Evolutionary conservation across 257 asterid species (phyloP), one percentile per base, ranked within the genome.

Genomic region (Nicotiana noctiflora): DNA sequence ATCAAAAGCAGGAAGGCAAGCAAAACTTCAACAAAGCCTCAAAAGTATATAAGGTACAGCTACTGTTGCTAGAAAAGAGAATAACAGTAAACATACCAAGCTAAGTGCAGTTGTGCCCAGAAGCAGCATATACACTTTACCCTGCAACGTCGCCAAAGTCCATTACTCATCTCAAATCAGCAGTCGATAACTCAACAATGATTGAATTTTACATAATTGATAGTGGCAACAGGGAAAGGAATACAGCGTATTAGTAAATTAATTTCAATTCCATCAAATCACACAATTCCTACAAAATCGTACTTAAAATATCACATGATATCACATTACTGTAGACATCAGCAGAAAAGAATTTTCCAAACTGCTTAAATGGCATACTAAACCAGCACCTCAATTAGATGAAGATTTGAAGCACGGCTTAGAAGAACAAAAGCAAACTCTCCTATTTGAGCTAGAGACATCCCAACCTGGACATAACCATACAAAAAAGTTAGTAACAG

Each of bases 381-480:
- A 72, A 46, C 29, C 65, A 12, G 46, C 56, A 92, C 97, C 98
- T 92, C 94, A 66, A 93, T 88, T 79, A 92, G 89, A 91, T 92
- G 93, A 85, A 87, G 91, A 82, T 92, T 89, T 85, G 98, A 91
- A 6, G 98, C 98, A 8, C 95, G 95, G 79, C 98, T 89, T 76
- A 91, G 93, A 86, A 93, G 95, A 79, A 93, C 97, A 83, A 93
- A 93, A 70, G 97, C 97, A 83, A 93, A 93, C 87, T 93, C 97
- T 78, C 98, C 98, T 81, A 93, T 93, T 85, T 93, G 98, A 19
- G 98, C 97, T 76, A 93, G 89, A 70, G 98, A 93, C 95, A 93
- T 90, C 65, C 95, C 98, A 85, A 93, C 98, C 98, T 93, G 87
- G 72, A 86, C 40, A 72, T 13, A 72, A 72, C 23, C 40, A 44